Evolutionary conservation across 2,329 filamentous ascomycete genomes (phyloP), one percentile per base, ranked within the genome.

Genomic region (Sphaerostilbella broomeana): DNA sequence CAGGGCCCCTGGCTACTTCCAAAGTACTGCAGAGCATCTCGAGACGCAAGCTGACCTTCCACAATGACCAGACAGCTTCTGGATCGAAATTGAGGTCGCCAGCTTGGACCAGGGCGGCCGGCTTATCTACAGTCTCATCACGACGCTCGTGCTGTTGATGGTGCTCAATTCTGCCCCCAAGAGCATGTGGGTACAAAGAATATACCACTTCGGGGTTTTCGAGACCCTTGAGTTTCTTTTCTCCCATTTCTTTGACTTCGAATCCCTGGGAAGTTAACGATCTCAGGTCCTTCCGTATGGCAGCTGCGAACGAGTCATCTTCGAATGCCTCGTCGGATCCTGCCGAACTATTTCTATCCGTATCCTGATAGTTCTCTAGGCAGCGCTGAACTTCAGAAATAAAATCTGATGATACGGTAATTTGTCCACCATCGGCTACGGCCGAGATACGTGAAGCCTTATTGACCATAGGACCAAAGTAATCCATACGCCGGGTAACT

Each of bases 401-500:
- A 63, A 97, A 97, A 60, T 98, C 92, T 2, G 88, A 88, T 1
- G 89, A 95, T 2, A 97, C 92, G 0, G 90, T 92, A 49, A 97
- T 95, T 59, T 98, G 90, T 1, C 92, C 92, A 45, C 92, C 92
- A 58, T 98, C 92, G 24, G 92, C 92, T 29, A 95, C 89, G 16
- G 86, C 84, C 6, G 87, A 92, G 49, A 98, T 94, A 65, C 92
- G 84, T 12, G 92, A 84, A 1, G 92, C 87, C 56, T 94, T 89
- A 65, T 98, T 98, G 55, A 98, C 92, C 88, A 98, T 98, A 11
- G 92, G 92, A 1, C 92, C 92, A 58, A 97, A 98, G 65, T 98
- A 98, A 55, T 98, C 92, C 92, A 98, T 98, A 47, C 92, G 87
- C 42, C 89, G 84, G 2, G 92, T 98, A 35, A 98, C 89, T 0